Evolutionary conservation across 2,329 filamentous ascomycete species (phyloP).

Genomic region (Alternaria atra): DNA sequence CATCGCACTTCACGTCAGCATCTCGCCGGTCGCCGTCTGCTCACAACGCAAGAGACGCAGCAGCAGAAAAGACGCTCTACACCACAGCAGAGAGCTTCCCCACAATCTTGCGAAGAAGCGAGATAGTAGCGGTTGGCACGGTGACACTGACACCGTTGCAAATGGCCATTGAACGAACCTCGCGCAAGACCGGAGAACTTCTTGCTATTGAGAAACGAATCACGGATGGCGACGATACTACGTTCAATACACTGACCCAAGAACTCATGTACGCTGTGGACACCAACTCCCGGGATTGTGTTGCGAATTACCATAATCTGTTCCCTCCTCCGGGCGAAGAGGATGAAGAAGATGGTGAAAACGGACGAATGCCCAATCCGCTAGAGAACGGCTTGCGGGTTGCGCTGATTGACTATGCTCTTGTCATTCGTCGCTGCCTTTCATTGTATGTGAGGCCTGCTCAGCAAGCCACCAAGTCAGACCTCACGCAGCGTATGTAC

Average conservation of each 20-base stretch:
- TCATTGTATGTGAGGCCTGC: conserved; percentile 71
- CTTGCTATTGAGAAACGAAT: conserved; percentile 77
- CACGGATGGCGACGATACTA: conserved; percentile 74
- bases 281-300: conserved; percentile 75
- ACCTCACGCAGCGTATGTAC: conserved; percentile 71
- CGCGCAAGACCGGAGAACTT: conserved; percentile 90
- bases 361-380: conserved; percentile 57
- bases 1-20: conserved; percentile 80
- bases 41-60: conserved; percentile 73
- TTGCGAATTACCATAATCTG: conserved; percentile 79
- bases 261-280: conserved; percentile 81
- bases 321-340: conserved; percentile 62
- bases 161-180: conserved; percentile 89
- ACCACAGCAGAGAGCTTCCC: conserved; percentile 87
- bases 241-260: conserved; percentile 74
- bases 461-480: conserved; percentile 66
- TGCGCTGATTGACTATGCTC: conserved; percentile 86
- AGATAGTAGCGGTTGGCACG: conserved; percentile 76
- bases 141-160: conserved; percentile 77
- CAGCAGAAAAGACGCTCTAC: conserved; percentile 84
- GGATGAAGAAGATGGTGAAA: conserved; percentile 50
- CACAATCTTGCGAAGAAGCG: conserved; percentile 86
- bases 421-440: conserved; percentile 85
- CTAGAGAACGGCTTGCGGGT: conserved; percentile 84
- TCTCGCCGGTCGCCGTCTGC: conserved; percentile 74